A percentile compares a stretch with the other conserved stretches of the same genome.
These are phyloP conservation scores for Apiotrichum akiyoshidainum DNA, from an alignment of 1,284 basidiomycete genomes.

Conservation along the genomic window DNA sequence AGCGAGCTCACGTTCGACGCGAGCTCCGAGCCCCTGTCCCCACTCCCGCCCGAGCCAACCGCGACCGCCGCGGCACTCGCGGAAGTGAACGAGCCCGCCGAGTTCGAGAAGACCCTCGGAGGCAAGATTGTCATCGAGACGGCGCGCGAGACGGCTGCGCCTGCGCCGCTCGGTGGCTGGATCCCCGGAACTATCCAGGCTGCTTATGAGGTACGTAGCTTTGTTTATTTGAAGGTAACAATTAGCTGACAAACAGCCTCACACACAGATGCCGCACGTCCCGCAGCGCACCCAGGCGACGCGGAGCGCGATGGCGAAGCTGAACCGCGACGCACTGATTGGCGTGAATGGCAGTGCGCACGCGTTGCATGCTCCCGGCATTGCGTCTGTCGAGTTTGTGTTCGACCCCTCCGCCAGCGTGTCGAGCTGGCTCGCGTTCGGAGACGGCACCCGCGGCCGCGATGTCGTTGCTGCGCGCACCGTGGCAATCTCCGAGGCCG, in stretches of 20 bases:
- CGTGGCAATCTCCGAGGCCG: constrained; percentile 35
- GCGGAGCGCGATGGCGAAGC: constrained; percentile 16
- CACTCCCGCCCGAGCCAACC: constrained; percentile 14
- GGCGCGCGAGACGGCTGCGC: constrained; percentile 17
- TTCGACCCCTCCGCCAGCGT: constrained; percentile 23
- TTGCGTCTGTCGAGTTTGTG: constrained; percentile 46
- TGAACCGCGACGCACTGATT: constrained; percentile 27
- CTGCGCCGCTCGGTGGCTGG: constrained; percentile 25
- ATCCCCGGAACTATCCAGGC: constrained; percentile 32
- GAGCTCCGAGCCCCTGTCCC: constrained; percentile 16
- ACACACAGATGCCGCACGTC: constrained; percentile 48
- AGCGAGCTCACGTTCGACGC: constrained; percentile 20
- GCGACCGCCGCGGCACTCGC: not conserved
- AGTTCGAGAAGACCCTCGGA: constrained; percentile 10
- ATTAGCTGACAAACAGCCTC: constrained; percentile 29
- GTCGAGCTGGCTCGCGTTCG: constrained; percentile 13
- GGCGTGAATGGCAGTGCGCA: constrained; percentile 15
- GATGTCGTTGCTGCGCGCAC: constrained; percentile 20
- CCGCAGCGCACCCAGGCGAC: constrained; percentile 45
- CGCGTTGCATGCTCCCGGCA: constrained; percentile 17
- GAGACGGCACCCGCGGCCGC: constrained; percentile 15
- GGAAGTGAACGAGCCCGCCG: constrained; percentile 7
- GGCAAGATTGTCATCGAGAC: constrained; percentile 32
- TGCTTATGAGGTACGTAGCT: constrained; percentile 40
- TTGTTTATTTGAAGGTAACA: not conserved